Evolutionary conservation across 345 rosid genomes (phyloP).

Genomic region (Euphorbia tirucalli): DNA sequence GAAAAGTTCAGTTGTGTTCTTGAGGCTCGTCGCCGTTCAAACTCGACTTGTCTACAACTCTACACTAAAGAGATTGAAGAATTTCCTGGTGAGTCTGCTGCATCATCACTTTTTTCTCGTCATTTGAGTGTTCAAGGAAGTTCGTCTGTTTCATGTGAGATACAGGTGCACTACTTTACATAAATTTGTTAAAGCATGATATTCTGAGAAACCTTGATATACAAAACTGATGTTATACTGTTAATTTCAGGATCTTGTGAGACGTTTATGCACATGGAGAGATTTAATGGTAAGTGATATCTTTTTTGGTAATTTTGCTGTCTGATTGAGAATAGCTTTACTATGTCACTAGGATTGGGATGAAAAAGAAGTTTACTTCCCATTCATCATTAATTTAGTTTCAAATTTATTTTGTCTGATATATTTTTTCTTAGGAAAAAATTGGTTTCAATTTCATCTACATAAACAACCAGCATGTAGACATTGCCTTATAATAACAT

Average conservation of each 20-base stretch:
- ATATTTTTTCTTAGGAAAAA: background rate
- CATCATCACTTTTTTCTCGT: slow-evolving; percentile 71
- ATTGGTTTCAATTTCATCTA: background rate
- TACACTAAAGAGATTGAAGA: slow-evolving; percentile 74
- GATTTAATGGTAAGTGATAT: slow-evolving; percentile 75
- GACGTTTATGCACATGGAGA: slow-evolving; percentile 87
- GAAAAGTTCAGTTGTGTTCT: slow-evolving; percentile 61
- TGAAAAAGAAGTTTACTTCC: background rate
- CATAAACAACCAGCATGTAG: background rate
- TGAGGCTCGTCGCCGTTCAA: slow-evolving; percentile 90
- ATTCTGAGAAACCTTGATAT: background rate
- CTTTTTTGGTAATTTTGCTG: slow-evolving; percentile 7
- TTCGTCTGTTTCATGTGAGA: slow-evolving; percentile 40
- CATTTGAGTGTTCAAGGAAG: slow-evolving; percentile 55
- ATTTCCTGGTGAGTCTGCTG: slow-evolving; percentile 75
- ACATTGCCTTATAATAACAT: background rate
- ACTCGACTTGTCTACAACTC: slow-evolving; percentile 73
- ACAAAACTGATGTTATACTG: slow-evolving; percentile 7
- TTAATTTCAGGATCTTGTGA: slow-evolving; percentile 64
- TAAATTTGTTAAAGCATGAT: slow-evolving; percentile 3
- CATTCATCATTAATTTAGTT: background rate
- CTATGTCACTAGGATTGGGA: background rate
- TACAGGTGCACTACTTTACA: slow-evolving; percentile 46
- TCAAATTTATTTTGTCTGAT: background rate
- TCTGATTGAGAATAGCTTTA: slow-evolving; percentile 10